Evolutionary conservation across 176 grass and related monocot genomes (phyloP).

Genomic region (Musa troglodytarum): DNA sequence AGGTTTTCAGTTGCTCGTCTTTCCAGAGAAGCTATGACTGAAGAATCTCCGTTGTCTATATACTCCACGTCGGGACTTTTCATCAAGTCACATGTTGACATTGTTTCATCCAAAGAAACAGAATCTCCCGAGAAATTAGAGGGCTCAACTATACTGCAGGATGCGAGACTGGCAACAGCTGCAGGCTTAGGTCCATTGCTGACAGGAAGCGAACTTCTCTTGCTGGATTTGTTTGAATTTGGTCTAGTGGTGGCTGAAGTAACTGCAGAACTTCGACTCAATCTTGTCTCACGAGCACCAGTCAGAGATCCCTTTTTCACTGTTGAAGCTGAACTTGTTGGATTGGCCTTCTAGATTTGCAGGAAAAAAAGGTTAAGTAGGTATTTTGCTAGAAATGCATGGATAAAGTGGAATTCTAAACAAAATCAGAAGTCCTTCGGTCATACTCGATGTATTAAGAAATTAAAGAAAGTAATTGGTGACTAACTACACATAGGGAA

Average conservation of each 20-base stretch:
- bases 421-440: neutral
- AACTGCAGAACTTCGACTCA: slow-evolving; percentile 13
- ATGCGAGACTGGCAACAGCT: slow-evolving; percentile 22
- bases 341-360: slow-evolving; percentile 36
- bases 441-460: neutral
- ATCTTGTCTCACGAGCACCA: slow-evolving; percentile 18
- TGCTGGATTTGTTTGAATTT: neutral
- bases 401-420: neutral
- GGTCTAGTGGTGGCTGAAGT: slow-evolving; percentile 35
- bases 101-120: slow-evolving; percentile 58
- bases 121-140: slow-evolving; percentile 56
- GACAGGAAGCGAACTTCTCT: neutral
- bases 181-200: slow-evolving; percentile 14
- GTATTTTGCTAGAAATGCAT: neutral
- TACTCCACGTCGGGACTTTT: slow-evolving; percentile 94
- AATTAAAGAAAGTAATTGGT: neutral
- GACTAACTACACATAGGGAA: neutral
- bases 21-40: slow-evolving; percentile 57
- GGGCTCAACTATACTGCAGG: slow-evolving; percentile 39
- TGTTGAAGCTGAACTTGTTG: slow-evolving; percentile 29
- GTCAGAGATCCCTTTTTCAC: slow-evolving; percentile 39
- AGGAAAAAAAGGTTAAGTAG: slow-evolving; percentile 17
- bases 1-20: slow-evolving; percentile 67
- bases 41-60: slow-evolving; percentile 68
- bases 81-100: slow-evolving; percentile 95